Conservation (phyloP, 2,329 filamentous ascomycete genomes). For the Trichoderma sp. region DNA sequence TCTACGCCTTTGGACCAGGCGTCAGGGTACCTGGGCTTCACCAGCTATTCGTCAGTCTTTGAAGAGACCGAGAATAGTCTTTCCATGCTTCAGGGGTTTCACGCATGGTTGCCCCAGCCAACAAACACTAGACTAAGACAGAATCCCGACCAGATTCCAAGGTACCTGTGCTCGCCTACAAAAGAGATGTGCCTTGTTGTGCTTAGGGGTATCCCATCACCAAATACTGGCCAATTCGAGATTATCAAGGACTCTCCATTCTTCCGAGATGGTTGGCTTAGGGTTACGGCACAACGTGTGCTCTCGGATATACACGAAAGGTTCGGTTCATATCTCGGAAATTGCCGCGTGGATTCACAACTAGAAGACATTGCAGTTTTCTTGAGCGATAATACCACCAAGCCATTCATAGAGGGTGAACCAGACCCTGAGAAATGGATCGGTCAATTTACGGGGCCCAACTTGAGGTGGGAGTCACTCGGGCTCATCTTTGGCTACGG, state of each 20-base stretch:
- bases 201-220: conserved; percentile 39
- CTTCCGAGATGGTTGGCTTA: conserved; percentile 36
- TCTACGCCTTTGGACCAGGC: conserved; percentile 11
- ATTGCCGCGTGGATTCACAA: conserved; percentile 28
- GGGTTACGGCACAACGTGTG: conserved; percentile 32
- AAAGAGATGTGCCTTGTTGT: conserved; percentile 42
- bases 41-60: conserved; percentile 45
- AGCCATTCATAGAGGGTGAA: conserved; percentile 39
- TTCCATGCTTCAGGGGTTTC: conserved; percentile 35
- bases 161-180: conserved; percentile 31
- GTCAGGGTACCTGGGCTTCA: conserved; percentile 48
- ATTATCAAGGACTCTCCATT: conserved; percentile 21
- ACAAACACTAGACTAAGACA: not conserved
- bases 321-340: conserved; percentile 34
- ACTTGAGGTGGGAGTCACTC: conserved; percentile 47
- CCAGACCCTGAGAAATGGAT: conserved; percentile 41
- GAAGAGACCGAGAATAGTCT: conserved; percentile 45
- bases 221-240: conserved; percentile 27
- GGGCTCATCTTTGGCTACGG: conserved; percentile 37
- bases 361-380: conserved; percentile 40
- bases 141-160: conserved; percentile 2
- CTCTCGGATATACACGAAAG: conserved; percentile 36
- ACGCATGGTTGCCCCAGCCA: conserved; percentile 18
- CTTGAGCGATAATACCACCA: conserved; percentile 42
- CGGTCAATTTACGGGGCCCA: conserved; percentile 40